These are phyloP conservation scores for Candida ulmi DNA, from an alignment of 805 yeast genomes.

Conservation along the genomic window DNA sequence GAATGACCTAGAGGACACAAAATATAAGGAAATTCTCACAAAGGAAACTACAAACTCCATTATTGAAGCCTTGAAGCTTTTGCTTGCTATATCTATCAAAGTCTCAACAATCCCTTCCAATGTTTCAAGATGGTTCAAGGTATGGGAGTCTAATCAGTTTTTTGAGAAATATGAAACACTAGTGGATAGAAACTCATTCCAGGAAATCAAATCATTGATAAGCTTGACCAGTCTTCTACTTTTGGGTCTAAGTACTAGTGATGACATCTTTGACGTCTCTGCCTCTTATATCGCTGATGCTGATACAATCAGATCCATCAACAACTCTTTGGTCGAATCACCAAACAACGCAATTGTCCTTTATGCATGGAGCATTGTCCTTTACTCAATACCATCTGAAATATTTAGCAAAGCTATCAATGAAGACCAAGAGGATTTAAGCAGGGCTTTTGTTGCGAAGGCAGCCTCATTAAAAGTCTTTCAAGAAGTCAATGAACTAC, in stretches of 20 bases:
- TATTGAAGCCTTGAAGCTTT: conserved; percentile 31
- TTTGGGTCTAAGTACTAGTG: conserved; percentile 50
- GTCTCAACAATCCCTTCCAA: conserved; percentile 30
- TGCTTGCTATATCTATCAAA: conserved; percentile 34
- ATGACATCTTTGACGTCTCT: conserved; percentile 33
- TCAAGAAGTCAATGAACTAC: conserved; percentile 34
- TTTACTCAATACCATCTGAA: conserved; percentile 43
- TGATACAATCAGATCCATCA: conserved; percentile 32
- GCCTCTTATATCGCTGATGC: conserved; percentile 37
- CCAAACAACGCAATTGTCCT: conserved; percentile 42
- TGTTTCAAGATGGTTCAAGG: conserved; percentile 49
- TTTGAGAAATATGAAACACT: conserved; percentile 12
- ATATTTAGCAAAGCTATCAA: conserved; percentile 35
- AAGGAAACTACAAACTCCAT: conserved; percentile 30
- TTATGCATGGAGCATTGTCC: conserved; percentile 62
- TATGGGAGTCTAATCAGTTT: conserved; percentile 33
- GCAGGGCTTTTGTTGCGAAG: conserved; percentile 17
- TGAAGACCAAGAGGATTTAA: conserved; percentile 12
- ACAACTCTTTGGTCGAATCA: conserved; percentile 31
- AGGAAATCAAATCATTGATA: conserved; percentile 37
- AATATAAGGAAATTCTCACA: conserved; percentile 11
- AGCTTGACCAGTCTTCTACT: conserved; percentile 47
- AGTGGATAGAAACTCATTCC: conserved; percentile 12
- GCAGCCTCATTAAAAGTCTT: conserved; percentile 40
- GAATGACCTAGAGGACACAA: conserved; percentile 7